Conservation (phyloP, 2,329 filamentous ascomycete species). For the Claviceps purpurea region DNA sequence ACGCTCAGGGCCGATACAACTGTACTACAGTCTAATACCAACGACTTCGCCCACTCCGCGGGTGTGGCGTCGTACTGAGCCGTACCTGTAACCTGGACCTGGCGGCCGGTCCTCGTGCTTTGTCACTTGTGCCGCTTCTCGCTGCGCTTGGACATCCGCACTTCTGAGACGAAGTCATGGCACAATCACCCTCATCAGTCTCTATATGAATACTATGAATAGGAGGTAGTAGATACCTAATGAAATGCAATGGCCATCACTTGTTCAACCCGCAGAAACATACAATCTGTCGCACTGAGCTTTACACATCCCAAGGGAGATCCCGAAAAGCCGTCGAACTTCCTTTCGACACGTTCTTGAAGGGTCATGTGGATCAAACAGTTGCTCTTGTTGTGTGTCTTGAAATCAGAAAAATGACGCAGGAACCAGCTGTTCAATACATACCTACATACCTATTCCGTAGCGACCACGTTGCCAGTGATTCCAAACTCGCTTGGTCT, state of each 20-base stretch:
- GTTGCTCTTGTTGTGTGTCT: background rate
- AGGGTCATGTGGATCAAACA: background rate
- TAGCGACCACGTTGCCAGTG: constrained; percentile 2
- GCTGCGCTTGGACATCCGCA: background rate
- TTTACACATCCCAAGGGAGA: background rate
- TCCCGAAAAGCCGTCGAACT: background rate
- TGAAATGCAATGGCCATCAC: no score
- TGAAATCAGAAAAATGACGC: background rate
- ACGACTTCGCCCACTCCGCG: background rate
- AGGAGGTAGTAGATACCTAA: no score
- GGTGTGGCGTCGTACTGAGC: background rate
- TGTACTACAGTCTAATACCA: background rate
- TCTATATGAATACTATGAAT: no score
- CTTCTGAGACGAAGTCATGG: no score
- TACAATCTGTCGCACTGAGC: no score
- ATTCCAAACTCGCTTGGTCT: background rate
- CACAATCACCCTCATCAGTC: no score
- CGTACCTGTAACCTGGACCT: background rate
- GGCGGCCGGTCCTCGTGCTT: background rate
- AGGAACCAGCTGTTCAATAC: background rate
- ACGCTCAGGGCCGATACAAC: background rate
- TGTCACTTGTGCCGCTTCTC: background rate
- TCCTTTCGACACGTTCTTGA: background rate
- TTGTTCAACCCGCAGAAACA: no score
- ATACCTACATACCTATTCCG: background rate